Conservation (phyloP, 2,329 filamentous ascomycete genomes). For the Colletotrichum abscissum region DNA sequence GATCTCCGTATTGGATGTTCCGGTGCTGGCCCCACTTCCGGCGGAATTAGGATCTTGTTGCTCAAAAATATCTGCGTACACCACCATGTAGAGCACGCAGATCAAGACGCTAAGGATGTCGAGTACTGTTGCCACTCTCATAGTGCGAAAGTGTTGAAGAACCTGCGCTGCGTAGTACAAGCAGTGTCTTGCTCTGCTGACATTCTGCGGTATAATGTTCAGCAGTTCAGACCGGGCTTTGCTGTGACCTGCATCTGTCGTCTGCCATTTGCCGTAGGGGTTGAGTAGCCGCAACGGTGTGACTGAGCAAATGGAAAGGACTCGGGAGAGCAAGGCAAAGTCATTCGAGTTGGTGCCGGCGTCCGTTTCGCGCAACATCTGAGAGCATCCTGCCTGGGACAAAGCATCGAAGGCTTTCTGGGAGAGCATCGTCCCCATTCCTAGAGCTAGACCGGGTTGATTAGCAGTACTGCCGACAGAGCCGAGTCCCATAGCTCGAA, state of each 20-base stretch:
- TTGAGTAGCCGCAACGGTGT: neutral
- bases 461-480: neutral
- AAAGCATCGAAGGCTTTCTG: neutral
- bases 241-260: neutral
- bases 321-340: neutral
- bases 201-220: neutral
- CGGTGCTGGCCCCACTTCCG: neutral
- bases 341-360: neutral
- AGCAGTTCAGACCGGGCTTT: neutral
- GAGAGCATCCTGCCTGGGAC: neutral
- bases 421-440: neutral
- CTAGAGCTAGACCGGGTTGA: neutral
- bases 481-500: slow-evolving; percentile 1
- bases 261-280: neutral
- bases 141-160: neutral
- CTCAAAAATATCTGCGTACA: neutral
- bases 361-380: neutral
- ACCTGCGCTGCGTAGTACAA: neutral
- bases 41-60: neutral
- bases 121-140: neutral
- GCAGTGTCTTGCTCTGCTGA: neutral
- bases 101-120: neutral
- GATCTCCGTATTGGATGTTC: neutral
- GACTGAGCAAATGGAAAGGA: neutral
- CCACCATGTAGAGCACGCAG: neutral